Percentiles rank a stretch among this genome's conserved stretches.
phyloP scores from a whole-genome alignment of 1,284 basidiomycete genomes.

The Moniliophthora roreri region DNA sequence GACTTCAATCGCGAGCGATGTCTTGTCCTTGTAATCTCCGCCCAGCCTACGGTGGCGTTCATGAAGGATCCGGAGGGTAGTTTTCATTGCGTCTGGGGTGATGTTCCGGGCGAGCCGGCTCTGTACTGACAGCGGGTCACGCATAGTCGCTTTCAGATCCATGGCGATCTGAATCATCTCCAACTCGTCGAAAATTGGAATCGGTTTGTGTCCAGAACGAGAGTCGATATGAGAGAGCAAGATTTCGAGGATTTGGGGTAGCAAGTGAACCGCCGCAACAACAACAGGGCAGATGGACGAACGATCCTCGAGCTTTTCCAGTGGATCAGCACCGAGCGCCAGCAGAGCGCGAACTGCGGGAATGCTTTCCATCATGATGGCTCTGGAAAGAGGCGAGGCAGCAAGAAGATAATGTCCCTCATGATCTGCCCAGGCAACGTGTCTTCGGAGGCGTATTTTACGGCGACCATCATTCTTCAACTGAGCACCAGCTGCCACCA shows the following conservation, averaged over 20 bases:
- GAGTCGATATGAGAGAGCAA: conserved; percentile 6
- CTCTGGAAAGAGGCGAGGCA: conserved; percentile 9
- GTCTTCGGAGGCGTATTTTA: too few relatives aligned
- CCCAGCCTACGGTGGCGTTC: background rate
- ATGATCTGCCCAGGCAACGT: conserved; percentile 1
- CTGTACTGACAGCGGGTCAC: conserved; percentile 7
- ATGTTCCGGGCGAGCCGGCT: conserved; percentile 1
- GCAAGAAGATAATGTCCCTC: conserved; percentile 6
- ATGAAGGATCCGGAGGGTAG: conserved; percentile 10
- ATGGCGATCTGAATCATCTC: conserved; percentile 10
- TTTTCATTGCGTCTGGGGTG: background rate
- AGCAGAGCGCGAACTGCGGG: conserved; percentile 4
- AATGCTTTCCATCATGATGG: conserved; percentile 10
- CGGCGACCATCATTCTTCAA: background rate
- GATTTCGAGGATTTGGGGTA: conserved; percentile 7
- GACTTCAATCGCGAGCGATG: background rate
- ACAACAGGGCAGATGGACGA: conserved; percentile 7
- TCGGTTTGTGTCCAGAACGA: background rate
- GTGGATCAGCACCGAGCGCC: conserved; percentile 7
- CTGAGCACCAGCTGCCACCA: conserved; percentile 4
- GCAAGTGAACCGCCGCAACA: conserved; percentile 5
- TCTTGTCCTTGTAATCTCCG: background rate
- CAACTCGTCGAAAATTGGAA: conserved; percentile 6
- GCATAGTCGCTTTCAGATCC: conserved; percentile 6
- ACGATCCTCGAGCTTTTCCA: conserved; percentile 6